Percentiles rank a stretch among this genome's conserved stretches.
phyloP scores from a whole-genome alignment of 2,329 filamentous ascomycete species.

The Septoria linicola region DNA sequence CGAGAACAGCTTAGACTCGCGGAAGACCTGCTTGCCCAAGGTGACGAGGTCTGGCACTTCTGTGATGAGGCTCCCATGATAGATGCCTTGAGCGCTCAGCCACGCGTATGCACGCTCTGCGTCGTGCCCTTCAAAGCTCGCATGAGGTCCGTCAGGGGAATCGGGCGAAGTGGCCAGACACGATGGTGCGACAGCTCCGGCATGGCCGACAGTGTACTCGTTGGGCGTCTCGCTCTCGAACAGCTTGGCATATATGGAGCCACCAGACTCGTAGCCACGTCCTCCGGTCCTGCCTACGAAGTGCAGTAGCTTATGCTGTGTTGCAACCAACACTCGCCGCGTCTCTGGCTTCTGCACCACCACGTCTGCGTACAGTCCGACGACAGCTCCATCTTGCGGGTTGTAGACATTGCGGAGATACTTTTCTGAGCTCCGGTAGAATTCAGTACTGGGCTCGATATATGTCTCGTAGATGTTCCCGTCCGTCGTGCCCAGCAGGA shows the following conservation, averaged over 20 bases:
- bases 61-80: slow-evolving; percentile 72
- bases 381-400: slow-evolving; percentile 76
- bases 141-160: slow-evolving; percentile 50
- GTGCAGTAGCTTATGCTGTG: slow-evolving; percentile 74
- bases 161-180: slow-evolving; percentile 76
- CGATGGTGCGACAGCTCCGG: slow-evolving; percentile 61
- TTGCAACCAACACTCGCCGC: slow-evolving; percentile 76
- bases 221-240: slow-evolving; percentile 84
- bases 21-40: slow-evolving; percentile 72
- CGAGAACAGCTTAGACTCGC: slow-evolving; percentile 73
- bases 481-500: slow-evolving; percentile 86
- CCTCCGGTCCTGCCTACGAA: slow-evolving; percentile 75
- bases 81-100: slow-evolving; percentile 82
- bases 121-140: slow-evolving; percentile 24
- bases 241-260: slow-evolving; percentile 79
- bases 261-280: slow-evolving; percentile 66
- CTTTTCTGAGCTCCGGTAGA: slow-evolving; percentile 92
- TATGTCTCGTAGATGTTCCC: slow-evolving; percentile 94
- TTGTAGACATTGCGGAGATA: slow-evolving; percentile 83
- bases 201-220: slow-evolving; percentile 67
- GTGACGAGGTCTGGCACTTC: slow-evolving; percentile 59
- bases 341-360: slow-evolving; percentile 67
- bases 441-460: slow-evolving; percentile 90
- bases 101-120: slow-evolving; percentile 79
- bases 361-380: slow-evolving; percentile 80